Percentiles rank a stretch among this genome's conserved stretches.
These are phyloP conservation scores for Aspergillus aculeatinus DNA, from an alignment of 2,329 filamentous ascomycete genomes.

Conservation along the genomic window DNA sequence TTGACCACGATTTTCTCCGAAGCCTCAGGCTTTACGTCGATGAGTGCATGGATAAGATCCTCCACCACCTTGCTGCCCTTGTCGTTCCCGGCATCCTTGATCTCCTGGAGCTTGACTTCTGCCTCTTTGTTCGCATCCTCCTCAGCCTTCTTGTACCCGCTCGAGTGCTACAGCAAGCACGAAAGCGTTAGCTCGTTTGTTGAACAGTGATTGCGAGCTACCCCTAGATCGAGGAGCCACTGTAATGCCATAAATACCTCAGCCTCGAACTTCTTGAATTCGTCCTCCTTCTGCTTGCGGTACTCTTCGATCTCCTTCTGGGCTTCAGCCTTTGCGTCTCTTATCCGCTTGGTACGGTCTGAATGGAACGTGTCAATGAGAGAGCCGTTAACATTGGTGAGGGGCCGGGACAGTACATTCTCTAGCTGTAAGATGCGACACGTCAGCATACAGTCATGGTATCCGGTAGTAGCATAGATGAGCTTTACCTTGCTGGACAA, in stretches of 20 bases:
- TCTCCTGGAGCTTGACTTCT: conserved; percentile 77
- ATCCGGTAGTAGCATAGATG: not conserved
- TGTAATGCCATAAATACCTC: conserved; percentile 52
- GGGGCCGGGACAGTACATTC: conserved; percentile 64
- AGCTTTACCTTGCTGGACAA: conserved; percentile 84
- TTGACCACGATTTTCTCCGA: conserved; percentile 49
- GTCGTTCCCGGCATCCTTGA: conserved; percentile 76
- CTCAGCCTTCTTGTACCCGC: conserved; percentile 82
- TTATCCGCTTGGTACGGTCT: conserved; percentile 96
- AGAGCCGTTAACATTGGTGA: not conserved
- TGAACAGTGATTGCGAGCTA: not conserved
- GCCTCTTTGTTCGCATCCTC: conserved; percentile 77
- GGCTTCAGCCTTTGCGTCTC: conserved; percentile 91
- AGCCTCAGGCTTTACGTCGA: conserved; percentile 74
- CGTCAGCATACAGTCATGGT: conserved; percentile 21
- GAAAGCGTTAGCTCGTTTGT: not conserved
- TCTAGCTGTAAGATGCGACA: conserved; percentile 60
- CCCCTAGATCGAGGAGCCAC: not conserved
- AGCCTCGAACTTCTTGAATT: conserved; percentile 92
- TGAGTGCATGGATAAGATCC: conserved; percentile 80
- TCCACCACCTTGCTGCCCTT: conserved; percentile 76
- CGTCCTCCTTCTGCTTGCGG: conserved; percentile 81
- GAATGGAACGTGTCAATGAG: conserved; percentile 15
- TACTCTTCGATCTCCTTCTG: conserved; percentile 98
- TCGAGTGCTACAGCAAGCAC: conserved; percentile 62